Evolutionary conservation across 2,329 filamentous ascomycete species (phyloP).

Genomic region (Albophoma yamanashiensis): DNA sequence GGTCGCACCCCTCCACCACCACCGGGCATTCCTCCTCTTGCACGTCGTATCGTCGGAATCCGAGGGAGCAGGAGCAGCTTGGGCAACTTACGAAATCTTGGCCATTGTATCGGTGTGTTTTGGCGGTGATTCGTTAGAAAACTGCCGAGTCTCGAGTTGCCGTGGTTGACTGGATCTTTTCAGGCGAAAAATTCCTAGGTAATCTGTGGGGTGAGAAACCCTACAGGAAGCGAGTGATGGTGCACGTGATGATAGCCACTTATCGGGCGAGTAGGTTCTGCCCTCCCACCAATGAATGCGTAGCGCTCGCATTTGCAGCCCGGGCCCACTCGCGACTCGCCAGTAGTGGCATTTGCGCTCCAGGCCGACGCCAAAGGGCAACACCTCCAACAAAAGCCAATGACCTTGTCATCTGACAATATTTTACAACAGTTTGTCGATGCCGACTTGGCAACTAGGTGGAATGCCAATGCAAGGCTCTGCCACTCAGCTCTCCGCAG

Average conservation of each 20-base stretch:
- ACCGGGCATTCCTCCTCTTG: conserved; percentile 8
- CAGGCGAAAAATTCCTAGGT: conserved; percentile 20
- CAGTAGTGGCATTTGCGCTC: neutral
- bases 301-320: neutral
- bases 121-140: conserved; percentile 28
- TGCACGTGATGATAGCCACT: conserved; percentile 21
- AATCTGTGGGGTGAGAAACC: conserved; percentile 30
- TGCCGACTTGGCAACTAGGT: neutral
- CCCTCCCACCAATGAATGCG: neutral
- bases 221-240: conserved; percentile 21
- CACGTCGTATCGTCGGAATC: conserved; percentile 6
- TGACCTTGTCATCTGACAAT: neutral
- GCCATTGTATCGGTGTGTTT: conserved; percentile 47
- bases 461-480: neutral
- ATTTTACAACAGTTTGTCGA: neutral
- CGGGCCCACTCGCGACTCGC: neutral
- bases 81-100: conserved; percentile 48
- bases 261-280: conserved; percentile 7
- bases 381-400: no score
- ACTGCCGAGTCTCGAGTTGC: conserved; percentile 25
- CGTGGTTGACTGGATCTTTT: conserved; percentile 24
- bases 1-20: conserved; percentile 4
- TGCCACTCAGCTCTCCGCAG: neutral
- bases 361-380: neutral
- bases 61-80: conserved; percentile 9